Base-by-base conservation (phyloP, 495 filamentous ascomycete species). In the Neurospora sp. region DNA sequence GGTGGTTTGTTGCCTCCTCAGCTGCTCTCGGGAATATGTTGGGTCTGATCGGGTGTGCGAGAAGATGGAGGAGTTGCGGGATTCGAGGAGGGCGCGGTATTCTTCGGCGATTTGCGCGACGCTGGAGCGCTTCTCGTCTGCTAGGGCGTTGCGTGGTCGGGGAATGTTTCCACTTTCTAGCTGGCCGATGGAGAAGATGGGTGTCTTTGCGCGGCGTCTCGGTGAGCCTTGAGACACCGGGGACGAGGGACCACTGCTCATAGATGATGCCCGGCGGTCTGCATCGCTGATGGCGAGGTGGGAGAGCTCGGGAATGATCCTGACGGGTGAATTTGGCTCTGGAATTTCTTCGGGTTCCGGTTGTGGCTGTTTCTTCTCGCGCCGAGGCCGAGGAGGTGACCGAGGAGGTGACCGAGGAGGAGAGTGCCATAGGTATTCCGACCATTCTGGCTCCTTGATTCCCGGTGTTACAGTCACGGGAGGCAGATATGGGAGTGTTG, bases 91-190 rank as follows among this genome's bases (percentile, higher is more conserved):
- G 1, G 82, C 83, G 16, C 77, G 74, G 74, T 86, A 86, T 23
- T 84, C 84, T 38, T 85, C 83, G 14, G 85, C 85, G 37, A 86
- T 84, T 54, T 79, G 76, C 69, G 85, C 84, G 39, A 83, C 78
- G 75, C 81, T 83, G 2, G 81, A 79, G 5, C 77, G 77, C 66
- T 77, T 79, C 42, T 75, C 75, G 69, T 75, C 59, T 10, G 71
- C 75, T 7, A 73, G 74, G 1, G 77, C 74, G 37, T 83, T 78
- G 62, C 71, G 73, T 5, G 76, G 74, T n/a, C 75, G 41, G 27
- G 78, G 71, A 31, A 73, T 74, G 31, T 69, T 75, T 31, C 31
- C 31, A 31, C 31, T 31, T 70, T 85, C 83, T 5, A 84, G 77
- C 73, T 84, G 82, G 35, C 81, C 80, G 72, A 85, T 82, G 35